Evolutionary conservation across 768 basidiomycete species (phyloP).

Genomic region (Dioszegia aurantiaca): DNA sequence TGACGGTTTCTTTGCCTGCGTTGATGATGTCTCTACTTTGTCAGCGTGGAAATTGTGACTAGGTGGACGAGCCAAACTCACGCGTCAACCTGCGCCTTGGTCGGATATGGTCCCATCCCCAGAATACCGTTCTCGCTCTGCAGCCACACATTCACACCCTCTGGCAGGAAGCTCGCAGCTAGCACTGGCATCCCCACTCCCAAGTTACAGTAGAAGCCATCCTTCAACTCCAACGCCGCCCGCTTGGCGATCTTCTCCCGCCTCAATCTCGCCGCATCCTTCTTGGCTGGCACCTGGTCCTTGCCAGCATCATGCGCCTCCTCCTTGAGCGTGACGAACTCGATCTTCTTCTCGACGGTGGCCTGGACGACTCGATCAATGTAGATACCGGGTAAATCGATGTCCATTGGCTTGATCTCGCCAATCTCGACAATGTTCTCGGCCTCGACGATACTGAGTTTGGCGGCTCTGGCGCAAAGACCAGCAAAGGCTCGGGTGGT

Average conservation of each 20-base stretch:
- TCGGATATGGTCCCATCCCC: conserved; percentile 55
- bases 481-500: conserved; percentile 47
- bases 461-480: conserved; percentile 44
- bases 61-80: conserved; percentile 18
- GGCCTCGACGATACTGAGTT: conserved; percentile 48
- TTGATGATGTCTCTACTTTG: conserved; percentile 47
- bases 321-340: conserved; percentile 40
- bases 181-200: conserved; percentile 55
- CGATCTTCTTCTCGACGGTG: conserved; percentile 46
- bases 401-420: conserved; percentile 44
- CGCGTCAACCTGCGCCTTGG: conserved; percentile 53
- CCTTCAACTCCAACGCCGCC: conserved; percentile 48
- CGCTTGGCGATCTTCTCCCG: conserved; percentile 45
- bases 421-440: conserved; percentile 46
- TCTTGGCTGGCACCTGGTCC: conserved; percentile 15
- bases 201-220: conserved; percentile 53
- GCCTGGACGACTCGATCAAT: conserved; percentile 48
- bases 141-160: conserved; percentile 53
- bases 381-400: conserved; percentile 50
- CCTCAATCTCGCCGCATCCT: conserved; percentile 25
- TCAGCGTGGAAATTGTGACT: background rate
- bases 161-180: conserved; percentile 51
- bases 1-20: conserved; percentile 58
- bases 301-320: conserved; percentile 17
- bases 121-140: conserved; percentile 55